These are phyloP conservation scores for Lojkania enalia DNA, from an alignment of 2,329 filamentous ascomycete genomes.

Conservation along the genomic window DNA sequence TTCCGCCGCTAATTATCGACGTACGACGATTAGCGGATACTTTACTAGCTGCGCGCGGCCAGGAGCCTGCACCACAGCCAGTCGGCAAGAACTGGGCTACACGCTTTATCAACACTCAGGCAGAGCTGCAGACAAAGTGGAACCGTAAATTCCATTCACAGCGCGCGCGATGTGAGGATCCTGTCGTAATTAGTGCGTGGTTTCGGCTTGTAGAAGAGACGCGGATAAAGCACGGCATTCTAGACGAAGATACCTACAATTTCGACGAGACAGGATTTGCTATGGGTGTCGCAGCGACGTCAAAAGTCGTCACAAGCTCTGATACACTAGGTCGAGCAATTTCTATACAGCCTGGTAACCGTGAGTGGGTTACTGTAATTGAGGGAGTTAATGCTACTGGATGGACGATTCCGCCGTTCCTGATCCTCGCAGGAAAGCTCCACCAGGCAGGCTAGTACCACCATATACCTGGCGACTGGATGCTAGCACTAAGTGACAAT, in stretches of 20 bases:
- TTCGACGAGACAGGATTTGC: background rate
- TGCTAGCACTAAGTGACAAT: constrained; percentile 10
- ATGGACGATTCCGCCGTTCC: constrained; percentile 9
- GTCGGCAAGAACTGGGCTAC: constrained; percentile 2
- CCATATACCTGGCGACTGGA: constrained; percentile 9
- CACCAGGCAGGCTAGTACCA: constrained; percentile 24
- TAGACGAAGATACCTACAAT: constrained; percentile 18
- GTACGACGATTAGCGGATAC: constrained; percentile 6
- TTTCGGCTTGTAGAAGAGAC: constrained; percentile 11
- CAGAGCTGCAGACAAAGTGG: constrained; percentile 11
- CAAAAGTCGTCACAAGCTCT: background rate
- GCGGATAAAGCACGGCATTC: constrained; percentile 5
- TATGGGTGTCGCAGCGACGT: background rate
- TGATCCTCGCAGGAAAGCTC: constrained; percentile 8
- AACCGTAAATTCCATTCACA: constrained; percentile 10
- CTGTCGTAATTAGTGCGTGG: constrained; percentile 2
- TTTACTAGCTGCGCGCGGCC: constrained; percentile 13
- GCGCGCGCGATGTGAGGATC: constrained; percentile 10
- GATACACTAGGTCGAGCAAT: background rate
- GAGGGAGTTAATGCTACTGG: constrained; percentile 6
- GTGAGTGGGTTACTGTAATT: constrained; percentile 11
- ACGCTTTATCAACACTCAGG: constrained; percentile 9
- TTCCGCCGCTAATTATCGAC: too few relatives aligned
- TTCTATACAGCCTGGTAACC: too few relatives aligned
- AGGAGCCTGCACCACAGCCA: constrained; percentile 6